Percentiles rank a stretch among this genome's conserved stretches.
These are phyloP conservation scores for Caloboletus inedulis DNA, from an alignment of 1,284 basidiomycete genomes.

Conservation along the genomic window DNA sequence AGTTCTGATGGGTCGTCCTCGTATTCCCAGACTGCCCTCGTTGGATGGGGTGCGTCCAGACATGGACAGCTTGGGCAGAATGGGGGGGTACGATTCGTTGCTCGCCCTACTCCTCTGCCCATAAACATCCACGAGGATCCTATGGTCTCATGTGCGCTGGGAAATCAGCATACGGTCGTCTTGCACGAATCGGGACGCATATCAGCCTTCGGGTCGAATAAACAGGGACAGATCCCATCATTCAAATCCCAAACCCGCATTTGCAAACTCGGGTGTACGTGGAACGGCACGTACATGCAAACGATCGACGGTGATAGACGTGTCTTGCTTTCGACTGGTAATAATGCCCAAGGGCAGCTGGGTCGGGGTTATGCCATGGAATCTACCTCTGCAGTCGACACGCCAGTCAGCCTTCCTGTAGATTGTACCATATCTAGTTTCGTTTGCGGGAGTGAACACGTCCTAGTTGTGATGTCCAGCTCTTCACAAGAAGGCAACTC, in stretches of 20 bases:
- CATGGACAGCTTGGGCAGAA: constrained; percentile 71
- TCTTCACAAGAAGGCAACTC: constrained; percentile 22
- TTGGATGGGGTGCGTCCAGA: constrained; percentile 81
- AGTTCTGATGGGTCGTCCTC: neutral
- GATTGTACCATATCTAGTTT: constrained; percentile 26
- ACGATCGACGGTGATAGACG: constrained; percentile 19
- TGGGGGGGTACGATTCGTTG: constrained; percentile 17
- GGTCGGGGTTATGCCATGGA: constrained; percentile 36
- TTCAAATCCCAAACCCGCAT: constrained; percentile 34
- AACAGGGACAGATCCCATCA: constrained; percentile 62
- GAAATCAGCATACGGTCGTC: constrained; percentile 70
- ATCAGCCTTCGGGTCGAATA: constrained; percentile 60
- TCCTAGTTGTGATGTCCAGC: constrained; percentile 43
- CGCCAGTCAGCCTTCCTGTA: constrained; percentile 38
- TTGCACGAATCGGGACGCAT: constrained; percentile 49
- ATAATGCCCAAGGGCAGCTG: constrained; percentile 69
- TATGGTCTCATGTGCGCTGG: constrained; percentile 48
- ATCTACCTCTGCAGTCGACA: constrained; percentile 6
- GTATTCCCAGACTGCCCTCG: constrained; percentile 34
- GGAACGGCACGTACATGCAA: constrained; percentile 77
- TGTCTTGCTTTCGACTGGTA: constrained; percentile 55
- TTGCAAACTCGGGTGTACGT: constrained; percentile 60
- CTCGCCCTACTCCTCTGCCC: constrained; percentile 25
- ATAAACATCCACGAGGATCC: constrained; percentile 26
- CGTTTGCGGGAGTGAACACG: constrained; percentile 80